Conservation (phyloP, 192 early-diverging fungal species). For the Gaertneriomyces sp. region DNA sequence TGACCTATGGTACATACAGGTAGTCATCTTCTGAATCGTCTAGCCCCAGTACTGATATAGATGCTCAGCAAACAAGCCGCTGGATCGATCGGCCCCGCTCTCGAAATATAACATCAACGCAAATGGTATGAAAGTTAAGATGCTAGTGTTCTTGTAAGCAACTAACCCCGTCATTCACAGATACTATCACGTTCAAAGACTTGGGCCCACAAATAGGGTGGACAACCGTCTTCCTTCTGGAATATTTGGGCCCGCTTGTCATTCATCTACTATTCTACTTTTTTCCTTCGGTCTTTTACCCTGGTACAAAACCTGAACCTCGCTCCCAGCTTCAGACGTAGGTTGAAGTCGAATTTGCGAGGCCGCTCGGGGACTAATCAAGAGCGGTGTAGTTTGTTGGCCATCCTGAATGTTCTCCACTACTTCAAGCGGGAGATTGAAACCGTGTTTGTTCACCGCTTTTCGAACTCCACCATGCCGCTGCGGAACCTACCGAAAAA, state of each 20-base stretch:
- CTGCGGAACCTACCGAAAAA: conserved; percentile 91
- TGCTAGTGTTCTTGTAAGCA: conserved; percentile 3
- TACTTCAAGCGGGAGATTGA: conserved; percentile 93
- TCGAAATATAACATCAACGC: conserved; percentile 62
- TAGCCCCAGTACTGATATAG: background rate
- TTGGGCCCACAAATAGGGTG: conserved; percentile 82
- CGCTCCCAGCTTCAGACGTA: conserved; percentile 71
- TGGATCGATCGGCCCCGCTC: conserved; percentile 52
- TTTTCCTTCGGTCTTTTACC: conserved; percentile 66
- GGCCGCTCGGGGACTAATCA: background rate
- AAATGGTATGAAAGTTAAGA: conserved; percentile 47
- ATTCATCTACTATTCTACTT: conserved; percentile 86
- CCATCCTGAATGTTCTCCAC: conserved; percentile 70
- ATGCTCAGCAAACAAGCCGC: conserved; percentile 51
- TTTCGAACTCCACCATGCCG: conserved; percentile 93
- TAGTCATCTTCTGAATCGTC: background rate
- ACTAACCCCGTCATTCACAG: background rate
- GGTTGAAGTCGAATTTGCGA: background rate
- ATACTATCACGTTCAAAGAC: conserved; percentile 32
- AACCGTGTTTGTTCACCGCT: conserved; percentile 88
- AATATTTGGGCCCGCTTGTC: conserved; percentile 87
- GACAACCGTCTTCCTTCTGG: conserved; percentile 88
- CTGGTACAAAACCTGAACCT: conserved; percentile 46
- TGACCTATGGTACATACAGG: conserved; percentile 46
- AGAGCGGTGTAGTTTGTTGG: conserved; percentile 50